Conservation (phyloP, 129 eudicot genomes). For the Saposhnikovia divaricata region DNA sequence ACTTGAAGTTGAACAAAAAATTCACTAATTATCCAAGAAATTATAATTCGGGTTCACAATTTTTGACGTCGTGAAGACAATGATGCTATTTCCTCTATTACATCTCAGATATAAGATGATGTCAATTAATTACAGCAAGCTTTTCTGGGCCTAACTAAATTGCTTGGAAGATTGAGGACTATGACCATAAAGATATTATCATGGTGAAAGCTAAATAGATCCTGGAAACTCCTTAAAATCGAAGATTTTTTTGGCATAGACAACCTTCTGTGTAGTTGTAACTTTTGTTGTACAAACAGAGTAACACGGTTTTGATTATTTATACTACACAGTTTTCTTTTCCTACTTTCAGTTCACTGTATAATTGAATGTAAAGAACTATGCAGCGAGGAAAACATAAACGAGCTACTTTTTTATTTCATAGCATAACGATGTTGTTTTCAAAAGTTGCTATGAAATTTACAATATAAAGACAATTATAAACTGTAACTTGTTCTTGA, state of each 20-base stretch:
- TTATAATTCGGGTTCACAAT: too few species aligned
- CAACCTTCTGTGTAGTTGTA: not conserved
- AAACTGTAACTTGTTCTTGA: too few species aligned
- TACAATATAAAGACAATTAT: too few species aligned
- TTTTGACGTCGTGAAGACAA: too few species aligned
- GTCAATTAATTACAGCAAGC: not conserved
- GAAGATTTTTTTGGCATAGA: not conserved
- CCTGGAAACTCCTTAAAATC: not conserved
- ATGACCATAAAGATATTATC: not conserved
- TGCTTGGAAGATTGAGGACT: not conserved
- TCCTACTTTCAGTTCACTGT: not conserved
- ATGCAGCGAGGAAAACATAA: not conserved
- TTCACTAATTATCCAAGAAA: too few species aligned
- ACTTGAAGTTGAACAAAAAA: too few species aligned
- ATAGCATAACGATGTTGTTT: not conserved
- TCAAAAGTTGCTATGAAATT: too few species aligned
- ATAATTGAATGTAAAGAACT: not conserved
- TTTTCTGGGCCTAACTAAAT: not conserved
- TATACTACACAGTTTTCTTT: not conserved
- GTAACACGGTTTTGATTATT: not conserved
- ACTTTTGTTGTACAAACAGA: not conserved
- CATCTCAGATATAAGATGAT: too few species aligned
- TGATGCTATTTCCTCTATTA: too few species aligned
- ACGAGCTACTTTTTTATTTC: too few species aligned
- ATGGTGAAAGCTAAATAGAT: not conserved